Evolutionary conservation across 2,329 filamentous ascomycete genomes (phyloP), one percentile per base, ranked within the genome.

Genomic region (Phialophora macrospora): DNA sequence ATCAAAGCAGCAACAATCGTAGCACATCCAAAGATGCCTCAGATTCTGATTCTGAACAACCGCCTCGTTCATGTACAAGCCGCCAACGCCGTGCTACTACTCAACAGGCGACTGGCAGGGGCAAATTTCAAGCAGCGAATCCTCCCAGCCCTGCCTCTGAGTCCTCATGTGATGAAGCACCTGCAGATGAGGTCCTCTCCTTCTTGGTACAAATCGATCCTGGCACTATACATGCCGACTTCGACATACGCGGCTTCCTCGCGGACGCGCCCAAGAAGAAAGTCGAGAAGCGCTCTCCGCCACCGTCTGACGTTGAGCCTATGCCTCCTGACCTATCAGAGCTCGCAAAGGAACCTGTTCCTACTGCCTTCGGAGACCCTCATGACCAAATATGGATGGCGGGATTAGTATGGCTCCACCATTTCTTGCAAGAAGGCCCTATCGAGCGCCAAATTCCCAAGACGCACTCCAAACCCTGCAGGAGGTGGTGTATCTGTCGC

Each of bases 361-460:
- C 38, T n/a, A 8, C 38, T 7, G 8, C 38, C 17, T 8, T 44
- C 17, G 14, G 20, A 44, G 5, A 44, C 6, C 14, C 38, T 7
- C 38, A 44, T 44, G 17, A 44, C 38, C 38, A 44, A n/a, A 44
- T 44, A n/a, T 44, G 38, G 38, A 44, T n/a, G 38, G 38, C 38
- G n/a, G 38, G 38, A 8, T n/a, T 44, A 44, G 38, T 44, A n/a
- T 44, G 38, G 38, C 38, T 44, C 6, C 38, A 44, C 17, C 38
- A 44, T 44, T 17, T 7, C 38, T 44, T 44, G 38, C 38, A 44
- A 8, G 17, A n/a, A 44, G 38, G 38, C 3, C n/a, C 7, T 3
- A 8, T n/a, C 14, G 7, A 44, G 6, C 38, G 1, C 12, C 3
- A n/a, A 44, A 44, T n/a, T n/a, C 14, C 17, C 17, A 17, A 20